phyloP scores from a whole-genome alignment of 1,284 basidiomycete species.

The Leccinum pallidistipes region DNA sequence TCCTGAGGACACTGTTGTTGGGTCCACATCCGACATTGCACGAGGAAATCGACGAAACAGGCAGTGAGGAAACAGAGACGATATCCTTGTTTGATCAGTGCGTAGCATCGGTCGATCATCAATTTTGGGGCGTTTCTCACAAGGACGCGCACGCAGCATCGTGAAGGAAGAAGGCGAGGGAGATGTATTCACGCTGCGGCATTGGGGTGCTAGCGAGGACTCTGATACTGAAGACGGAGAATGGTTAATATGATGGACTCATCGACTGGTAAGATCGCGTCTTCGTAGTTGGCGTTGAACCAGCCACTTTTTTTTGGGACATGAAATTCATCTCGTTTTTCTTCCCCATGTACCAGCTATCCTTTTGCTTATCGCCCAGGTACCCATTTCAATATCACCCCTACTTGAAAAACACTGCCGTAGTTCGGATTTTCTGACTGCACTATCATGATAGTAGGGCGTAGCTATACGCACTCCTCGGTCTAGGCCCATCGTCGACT shows the following conservation, averaged over 20 bases:
- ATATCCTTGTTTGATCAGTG: slow-evolving; percentile 54
- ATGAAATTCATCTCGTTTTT: not conserved
- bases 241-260: slow-evolving; percentile 27
- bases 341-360: not conserved
- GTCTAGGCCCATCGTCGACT: not conserved
- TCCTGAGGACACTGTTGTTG: slow-evolving; percentile 36
- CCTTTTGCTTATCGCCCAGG: not conserved
- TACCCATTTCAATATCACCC: not conserved
- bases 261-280: slow-evolving; percentile 5
- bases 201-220: slow-evolving; percentile 33
- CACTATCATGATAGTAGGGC: not conserved
- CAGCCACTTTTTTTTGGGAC: too few relatives aligned
- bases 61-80: slow-evolving; percentile 37
- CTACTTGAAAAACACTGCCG: not conserved
- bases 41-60: slow-evolving; percentile 36
- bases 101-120: slow-evolving; percentile 25
- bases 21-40: slow-evolving; percentile 27
- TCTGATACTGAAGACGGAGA: slow-evolving; percentile 27
- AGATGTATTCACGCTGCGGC: slow-evolving; percentile 49
- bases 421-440: not conserved
- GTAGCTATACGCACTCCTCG: not conserved
- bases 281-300: not conserved
- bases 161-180: slow-evolving; percentile 47
- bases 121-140: slow-evolving; percentile 6
- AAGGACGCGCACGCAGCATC: slow-evolving; percentile 36